Evolutionary conservation across 257 asterid genomes (phyloP).

Genomic region (Penstemon davidsonii): DNA sequence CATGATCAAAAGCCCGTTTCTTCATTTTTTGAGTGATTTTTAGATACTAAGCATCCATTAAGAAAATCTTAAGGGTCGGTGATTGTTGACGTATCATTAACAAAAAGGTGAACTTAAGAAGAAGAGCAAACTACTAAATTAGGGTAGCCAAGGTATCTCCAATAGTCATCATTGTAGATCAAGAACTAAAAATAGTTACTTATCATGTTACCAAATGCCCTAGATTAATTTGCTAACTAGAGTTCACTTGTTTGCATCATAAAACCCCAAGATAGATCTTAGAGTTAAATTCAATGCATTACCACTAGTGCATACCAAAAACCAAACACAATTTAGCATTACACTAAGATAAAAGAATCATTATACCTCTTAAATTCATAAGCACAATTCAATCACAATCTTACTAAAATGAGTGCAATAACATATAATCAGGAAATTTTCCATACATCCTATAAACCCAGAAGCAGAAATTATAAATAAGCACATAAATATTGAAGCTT

Average conservation of each 20-base stretch:
- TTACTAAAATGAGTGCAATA: background rate
- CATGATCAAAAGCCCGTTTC: no score
- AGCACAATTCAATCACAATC: no score
- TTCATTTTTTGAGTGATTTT: background rate
- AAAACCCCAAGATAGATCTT: constrained; percentile 22
- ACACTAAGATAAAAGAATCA: constrained; percentile 17
- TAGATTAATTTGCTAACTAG: constrained; percentile 2
- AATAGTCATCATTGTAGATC: background rate
- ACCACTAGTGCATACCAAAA: background rate
- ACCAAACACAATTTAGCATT: background rate
- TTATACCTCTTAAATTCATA: constrained; percentile 1
- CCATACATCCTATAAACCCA: constrained; percentile 20
- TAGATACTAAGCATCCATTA: background rate
- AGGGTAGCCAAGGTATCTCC: background rate
- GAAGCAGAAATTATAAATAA: constrained; percentile 11
- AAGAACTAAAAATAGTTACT: background rate
- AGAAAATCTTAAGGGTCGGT: background rate
- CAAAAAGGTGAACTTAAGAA: background rate
- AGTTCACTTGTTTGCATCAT: background rate
- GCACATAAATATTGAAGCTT: constrained; percentile 25
- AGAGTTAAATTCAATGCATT: background rate
- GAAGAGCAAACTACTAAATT: background rate
- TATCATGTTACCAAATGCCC: background rate
- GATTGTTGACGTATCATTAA: background rate
- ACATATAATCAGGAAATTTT: constrained; percentile 10